Conservation (phyloP, 768 basidiomycete species). For the Boletus tylopilopsis region DNA sequence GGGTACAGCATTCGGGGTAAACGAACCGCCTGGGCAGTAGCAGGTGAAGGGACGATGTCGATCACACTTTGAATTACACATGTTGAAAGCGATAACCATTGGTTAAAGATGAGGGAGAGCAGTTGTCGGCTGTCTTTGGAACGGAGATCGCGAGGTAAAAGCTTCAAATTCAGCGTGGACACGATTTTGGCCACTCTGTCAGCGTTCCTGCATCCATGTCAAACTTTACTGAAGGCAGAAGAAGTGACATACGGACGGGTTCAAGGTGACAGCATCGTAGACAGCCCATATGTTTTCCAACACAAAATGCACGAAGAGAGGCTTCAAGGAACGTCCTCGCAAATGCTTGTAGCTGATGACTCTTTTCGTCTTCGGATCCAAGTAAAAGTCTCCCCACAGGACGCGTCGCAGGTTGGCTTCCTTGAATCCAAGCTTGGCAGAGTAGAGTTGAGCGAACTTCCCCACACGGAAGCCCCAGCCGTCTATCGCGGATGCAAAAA, state of each 20-base stretch:
- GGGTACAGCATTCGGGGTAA: slow-evolving; percentile 93
- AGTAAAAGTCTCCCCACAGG: slow-evolving; percentile 96
- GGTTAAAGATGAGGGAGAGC: slow-evolving; percentile 82
- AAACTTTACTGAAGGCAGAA: not conserved
- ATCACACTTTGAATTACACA: slow-evolving; percentile 89
- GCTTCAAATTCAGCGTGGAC: slow-evolving; percentile 72
- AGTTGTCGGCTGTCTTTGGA: slow-evolving; percentile 86
- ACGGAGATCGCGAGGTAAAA: slow-evolving; percentile 84
- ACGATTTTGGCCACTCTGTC: slow-evolving; percentile 91
- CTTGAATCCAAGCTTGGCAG: slow-evolving; percentile 84
- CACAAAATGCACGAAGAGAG: slow-evolving; percentile 95
- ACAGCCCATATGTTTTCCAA: slow-evolving; percentile 97
- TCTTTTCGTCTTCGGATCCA: slow-evolving; percentile 93
- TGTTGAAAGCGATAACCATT: slow-evolving; percentile 95
- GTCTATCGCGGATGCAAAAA: slow-evolving; percentile 94
- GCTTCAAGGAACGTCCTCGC: slow-evolving; percentile 82
- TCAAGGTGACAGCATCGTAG: slow-evolving; percentile 84
- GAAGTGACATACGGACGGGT: slow-evolving; percentile 64
- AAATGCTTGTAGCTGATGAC: slow-evolving; percentile 91
- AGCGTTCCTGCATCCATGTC: slow-evolving; percentile 57
- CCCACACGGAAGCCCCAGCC: slow-evolving; percentile 97
- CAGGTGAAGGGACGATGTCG: slow-evolving; percentile 89
- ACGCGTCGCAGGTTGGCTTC: slow-evolving; percentile 82
- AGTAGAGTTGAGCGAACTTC: slow-evolving; percentile 92
- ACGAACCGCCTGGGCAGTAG: slow-evolving; percentile 73